These are phyloP conservation scores for Zygnema circumcarinatum DNA, from an alignment of 139 green algal species.

Conservation along the genomic window DNA sequence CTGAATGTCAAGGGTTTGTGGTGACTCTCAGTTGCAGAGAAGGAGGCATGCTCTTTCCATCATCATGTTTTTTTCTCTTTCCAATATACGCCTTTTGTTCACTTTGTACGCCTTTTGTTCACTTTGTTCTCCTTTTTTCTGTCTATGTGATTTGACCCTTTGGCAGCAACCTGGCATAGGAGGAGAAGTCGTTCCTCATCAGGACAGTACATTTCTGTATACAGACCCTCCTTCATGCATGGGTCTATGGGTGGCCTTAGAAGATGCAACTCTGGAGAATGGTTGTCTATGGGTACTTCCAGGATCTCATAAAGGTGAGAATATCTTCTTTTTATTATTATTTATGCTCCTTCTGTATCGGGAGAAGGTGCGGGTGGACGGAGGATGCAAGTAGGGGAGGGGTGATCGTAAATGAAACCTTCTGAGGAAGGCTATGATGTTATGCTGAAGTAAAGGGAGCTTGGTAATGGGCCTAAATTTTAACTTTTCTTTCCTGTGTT, in stretches of 20 bases:
- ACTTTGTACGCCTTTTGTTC: background rate
- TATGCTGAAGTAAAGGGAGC: slow-evolving; percentile 4
- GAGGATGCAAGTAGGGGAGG: background rate
- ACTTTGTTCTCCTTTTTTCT: background rate
- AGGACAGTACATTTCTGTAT: slow-evolving; percentile 92
- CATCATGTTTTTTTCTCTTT: too few species aligned
- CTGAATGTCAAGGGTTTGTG: too few species aligned
- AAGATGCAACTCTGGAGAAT: slow-evolving; percentile 88
- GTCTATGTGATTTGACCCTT: background rate
- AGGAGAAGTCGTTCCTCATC: slow-evolving; percentile 86
- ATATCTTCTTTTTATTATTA: too few species aligned
- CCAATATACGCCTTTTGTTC: too few species aligned
- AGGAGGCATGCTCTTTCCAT: too few species aligned
- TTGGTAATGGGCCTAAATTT: background rate
- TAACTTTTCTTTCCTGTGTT: background rate
- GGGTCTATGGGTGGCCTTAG: slow-evolving; percentile 92
- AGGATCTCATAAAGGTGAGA: slow-evolving; percentile 64
- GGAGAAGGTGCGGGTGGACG: too few species aligned
- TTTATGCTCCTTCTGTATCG: background rate
- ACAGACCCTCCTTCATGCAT: slow-evolving; percentile 83
- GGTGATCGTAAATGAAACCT: too few species aligned
- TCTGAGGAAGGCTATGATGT: too few species aligned
- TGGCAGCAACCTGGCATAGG: slow-evolving; percentile 84
- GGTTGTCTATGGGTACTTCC: slow-evolving; percentile 89
- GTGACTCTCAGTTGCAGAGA: too few species aligned